Evolutionary conservation across 345 rosid genomes (phyloP), one percentile per base, ranked within the genome.

Genomic region (Noccaea caerulescens): DNA sequence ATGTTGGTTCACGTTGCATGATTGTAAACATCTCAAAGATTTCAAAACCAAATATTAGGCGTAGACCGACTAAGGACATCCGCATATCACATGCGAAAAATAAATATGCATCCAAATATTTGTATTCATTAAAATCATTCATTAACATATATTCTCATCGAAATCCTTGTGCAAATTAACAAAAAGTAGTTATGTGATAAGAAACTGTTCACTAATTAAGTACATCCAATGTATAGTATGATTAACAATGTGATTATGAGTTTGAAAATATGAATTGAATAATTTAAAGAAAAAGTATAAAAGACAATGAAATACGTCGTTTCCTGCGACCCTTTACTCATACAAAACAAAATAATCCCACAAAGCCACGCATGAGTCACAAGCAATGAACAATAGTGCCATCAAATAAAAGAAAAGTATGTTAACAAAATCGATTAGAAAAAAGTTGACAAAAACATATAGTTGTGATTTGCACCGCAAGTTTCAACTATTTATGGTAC

Each of bases 361-460:
- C 45, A 58, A 66, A 66, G 67, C 53, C 12, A 74, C 55, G 62
- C 49, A 74, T 67, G 78, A 66, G 49, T 75, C 69, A 60, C 63
- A 51, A 66, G 39, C 49, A 66, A 51, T 42, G 23, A 66, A 51
- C 72, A 59, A 41, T 51, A 41, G 72, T 74, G 47, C 63, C 58
- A 68, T 75, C 69, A 58, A 46, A 45, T 12, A 23, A 58, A 36
- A 30, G 30, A 14, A 55, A 32, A 13, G 46, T 8, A 6, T n/a
- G 47, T 45, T 45, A 45, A 42, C 47, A 58, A 23, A 69, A 58
- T 44, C 8, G 8, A 68, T 1, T 8, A 10, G 13, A 27, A 61
- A 63, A 64, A 61, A 12, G 61, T 63, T 36, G 65, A 65, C 7
- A 73, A 73, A 57, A 38, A 47, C 41, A 62, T 23, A 12, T 46